A percentile compares a stretch with the other conserved stretches of the same genome.
Evolutionary conservation across 495 filamentous ascomycete species (phyloP).

Genomic region (Penicillium longicatenatum): DNA sequence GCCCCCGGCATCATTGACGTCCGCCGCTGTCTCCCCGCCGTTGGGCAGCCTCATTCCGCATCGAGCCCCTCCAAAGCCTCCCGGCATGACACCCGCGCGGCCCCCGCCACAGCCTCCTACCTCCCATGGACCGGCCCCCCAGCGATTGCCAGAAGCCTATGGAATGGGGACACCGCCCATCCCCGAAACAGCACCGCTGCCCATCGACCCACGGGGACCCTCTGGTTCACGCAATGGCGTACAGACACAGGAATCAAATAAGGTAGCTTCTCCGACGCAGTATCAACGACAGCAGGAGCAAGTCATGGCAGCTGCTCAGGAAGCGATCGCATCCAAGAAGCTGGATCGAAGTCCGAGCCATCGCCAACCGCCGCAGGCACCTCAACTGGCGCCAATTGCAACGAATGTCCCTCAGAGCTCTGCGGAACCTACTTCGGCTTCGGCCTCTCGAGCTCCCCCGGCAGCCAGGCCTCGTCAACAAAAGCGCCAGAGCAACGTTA

Average conservation of each 20-base stretch:
- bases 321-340: conserved; percentile 60
- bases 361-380: conserved; percentile 48
- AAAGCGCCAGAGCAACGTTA: conserved; percentile 67
- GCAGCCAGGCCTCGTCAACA: conserved; percentile 74
- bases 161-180: conserved; percentile 38
- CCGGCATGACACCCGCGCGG: conserved; percentile 43
- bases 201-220: conserved; percentile 41
- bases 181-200: conserved; percentile 59
- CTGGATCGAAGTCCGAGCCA: conserved; percentile 70
- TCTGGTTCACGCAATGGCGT: conserved; percentile 48
- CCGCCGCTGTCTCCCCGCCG: conserved; percentile 33
- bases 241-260: conserved; percentile 23
- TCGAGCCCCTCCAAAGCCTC: conserved; percentile 48
- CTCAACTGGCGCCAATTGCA: conserved; percentile 21
- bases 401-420: conserved; percentile 30
- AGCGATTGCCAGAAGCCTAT: conserved; percentile 27
- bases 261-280: conserved; percentile 42
- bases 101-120: conserved; percentile 55
- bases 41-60: conserved; percentile 43
- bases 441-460: conserved; percentile 57
- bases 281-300: conserved; percentile 89
- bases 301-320: conserved; percentile 71
- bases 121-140: conserved; percentile 22
- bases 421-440: conserved; percentile 43
- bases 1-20: conserved; percentile 6